Evolutionary conservation across 2,329 filamentous ascomycete species (phyloP), one percentile per base, ranked within the genome.

Genomic region (Mycosphaerella sp.): DNA sequence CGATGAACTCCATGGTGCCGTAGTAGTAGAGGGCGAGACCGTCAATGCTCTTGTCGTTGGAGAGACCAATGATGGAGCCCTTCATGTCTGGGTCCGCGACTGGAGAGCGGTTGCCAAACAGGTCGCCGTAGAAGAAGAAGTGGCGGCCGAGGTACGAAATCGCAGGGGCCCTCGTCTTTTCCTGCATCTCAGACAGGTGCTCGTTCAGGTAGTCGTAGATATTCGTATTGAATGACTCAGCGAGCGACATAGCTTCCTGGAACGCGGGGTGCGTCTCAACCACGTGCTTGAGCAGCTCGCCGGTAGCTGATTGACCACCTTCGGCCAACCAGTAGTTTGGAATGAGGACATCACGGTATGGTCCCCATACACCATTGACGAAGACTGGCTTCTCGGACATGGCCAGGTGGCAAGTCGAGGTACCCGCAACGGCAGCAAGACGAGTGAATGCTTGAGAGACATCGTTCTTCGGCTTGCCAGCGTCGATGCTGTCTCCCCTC

Each of bases 101-200:
- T 1, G 93, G 93, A 17, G 90, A 95, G 40, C 93, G 85, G 75
- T 98, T 98, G 57, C 93, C 93, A 80, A 95, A 97, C 3, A 97
- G 79, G 68, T 98, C 93, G 59, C 93, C 93, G 71, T 98, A 98
- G 77, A 98, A 95, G 82, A 98, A 98, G 75, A 95, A 87, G 72
- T 98, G 92, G 7, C 92, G 87, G 10, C 84, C 90, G 1, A 98
- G 78, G 71, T 91, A 95, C 14, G 89, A 85, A 59, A 97, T 80
- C 49, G 82, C 83, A 0, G 91, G 91, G 2, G 89, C 89, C 2
- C 78, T 75, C 23, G 76, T 73, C 65, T 84, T 84, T 64, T 85
- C 80, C 23, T 80, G 80, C 77, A 97, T 80, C 63, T 89, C 83
- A 57, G 83, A 81, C 9, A 98, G 82, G 66, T 95, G 90, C 59